Conservation (phyloP, 768 basidiomycete species). For the Kwoniella sp. region DNA sequence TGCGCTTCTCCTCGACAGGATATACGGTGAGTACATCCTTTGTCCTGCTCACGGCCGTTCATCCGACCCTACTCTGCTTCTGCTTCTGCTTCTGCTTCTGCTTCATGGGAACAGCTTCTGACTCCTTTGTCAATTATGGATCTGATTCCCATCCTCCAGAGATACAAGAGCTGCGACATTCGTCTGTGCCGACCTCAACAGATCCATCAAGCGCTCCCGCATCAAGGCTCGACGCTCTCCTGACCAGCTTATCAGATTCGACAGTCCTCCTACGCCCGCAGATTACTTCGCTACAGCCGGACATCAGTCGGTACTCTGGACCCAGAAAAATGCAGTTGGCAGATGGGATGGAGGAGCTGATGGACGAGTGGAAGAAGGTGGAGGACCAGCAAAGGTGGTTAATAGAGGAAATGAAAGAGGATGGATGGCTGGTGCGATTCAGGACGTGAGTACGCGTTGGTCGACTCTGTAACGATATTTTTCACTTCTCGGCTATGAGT, state of each 20-base stretch:
- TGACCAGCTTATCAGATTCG: conserved; percentile 76
- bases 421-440: conserved; percentile 95
- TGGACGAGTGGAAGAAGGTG: conserved; percentile 78
- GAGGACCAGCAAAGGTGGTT: conserved; percentile 78
- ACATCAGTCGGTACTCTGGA: conserved; percentile 33
- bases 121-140: background rate
- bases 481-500: too few species aligned
- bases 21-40: conserved; percentile 35
- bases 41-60: too few species aligned
- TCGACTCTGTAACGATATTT: too few species aligned
- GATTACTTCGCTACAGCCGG: conserved; percentile 55
- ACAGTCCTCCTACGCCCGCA: conserved; percentile 64
- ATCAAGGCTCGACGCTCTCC: conserved; percentile 67
- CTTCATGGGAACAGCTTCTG: background rate
- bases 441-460: conserved; percentile 65
- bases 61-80: too few species aligned
- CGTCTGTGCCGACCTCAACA: conserved; percentile 59
- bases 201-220: conserved; percentile 57
- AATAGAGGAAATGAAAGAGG: conserved; percentile 91
- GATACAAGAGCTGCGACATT: conserved; percentile 90
- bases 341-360: conserved; percentile 68
- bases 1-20: conserved; percentile 21
- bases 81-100: background rate
- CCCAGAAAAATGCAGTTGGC: conserved; percentile 51
- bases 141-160: conserved; percentile 59